Base-by-base conservation (phyloP, 2,329 filamentous ascomycete species). In the Fusarium xylarioides region DNA sequence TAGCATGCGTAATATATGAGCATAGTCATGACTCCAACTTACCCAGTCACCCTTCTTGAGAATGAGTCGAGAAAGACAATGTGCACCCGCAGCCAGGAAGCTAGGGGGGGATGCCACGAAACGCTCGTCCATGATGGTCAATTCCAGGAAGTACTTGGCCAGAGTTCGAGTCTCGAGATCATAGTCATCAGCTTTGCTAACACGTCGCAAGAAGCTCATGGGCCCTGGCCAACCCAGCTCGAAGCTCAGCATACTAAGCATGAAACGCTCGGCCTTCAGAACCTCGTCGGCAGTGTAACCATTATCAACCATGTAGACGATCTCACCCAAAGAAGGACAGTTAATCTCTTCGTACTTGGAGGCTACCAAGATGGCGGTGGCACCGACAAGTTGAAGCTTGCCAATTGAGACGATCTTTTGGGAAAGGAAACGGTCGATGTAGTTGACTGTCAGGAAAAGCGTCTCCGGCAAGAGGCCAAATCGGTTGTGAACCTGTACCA, bases 331-430 rank as follows among this genome's bases (percentile, higher is more conserved):
- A 2, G 95, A 97, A 30, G 95, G 96, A 82, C 95, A 97, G 83
- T 97, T 97, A 85, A 99, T 98, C 85, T 99, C 96, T 83, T 99
- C 96, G 80, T 98, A 99, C 84, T 99, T 99, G 76, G 96, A 93
- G 18, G 96, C 96, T 68, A 99, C 92, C 78, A 98, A 95, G 75
- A 99, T 92, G 32, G 96, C 96, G 8, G 96, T 98, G 28, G 96
- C 95, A 52, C 96, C 96, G 57, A 98, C 96, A 21, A 99, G 90
- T 84, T 99, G 96, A 50, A 99, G 88, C 84, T 98, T 98, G 70
- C 93, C 93, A 19, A 98, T 89, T 4, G 96, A 98, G 38, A 99
- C 95, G 42, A 98, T 91, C 86, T 99, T 99, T 85, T 90, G 90
- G 2, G 95, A 96, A 28, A 99, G 89, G 82, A 99, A 99, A 32